Evolutionary conservation across 257 asterid genomes (phyloP).

Genomic region (Rhazya stricta): DNA sequence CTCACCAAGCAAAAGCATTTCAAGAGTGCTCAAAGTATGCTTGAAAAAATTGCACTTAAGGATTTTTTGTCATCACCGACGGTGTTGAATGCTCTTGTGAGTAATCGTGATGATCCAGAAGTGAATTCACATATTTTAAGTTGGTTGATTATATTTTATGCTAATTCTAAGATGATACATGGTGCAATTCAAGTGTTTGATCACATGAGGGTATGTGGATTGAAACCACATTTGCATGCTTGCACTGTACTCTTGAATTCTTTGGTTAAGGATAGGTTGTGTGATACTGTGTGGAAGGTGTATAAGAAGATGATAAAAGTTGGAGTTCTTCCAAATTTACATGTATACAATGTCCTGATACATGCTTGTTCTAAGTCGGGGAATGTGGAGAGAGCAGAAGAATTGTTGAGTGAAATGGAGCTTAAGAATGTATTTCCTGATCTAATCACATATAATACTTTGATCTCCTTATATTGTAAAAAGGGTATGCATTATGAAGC

Average conservation of each 20-base stretch:
- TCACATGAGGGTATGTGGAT: constrained; percentile 67
- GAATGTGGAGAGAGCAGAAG: constrained; percentile 67
- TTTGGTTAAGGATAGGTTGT: constrained; percentile 66
- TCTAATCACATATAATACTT: constrained; percentile 67
- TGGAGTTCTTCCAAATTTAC: constrained; percentile 67
- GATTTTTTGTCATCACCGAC: constrained; percentile 77
- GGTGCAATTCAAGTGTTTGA: constrained; percentile 86
- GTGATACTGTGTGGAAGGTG: constrained; percentile 61
- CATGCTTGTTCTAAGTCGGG: constrained; percentile 79
- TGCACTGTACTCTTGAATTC: constrained; percentile 76
- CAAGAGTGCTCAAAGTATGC: constrained; percentile 60
- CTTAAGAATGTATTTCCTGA: constrained; percentile 54
- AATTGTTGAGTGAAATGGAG: constrained; percentile 69
- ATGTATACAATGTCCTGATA: constrained; percentile 73
- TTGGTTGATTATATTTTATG: constrained; percentile 84
- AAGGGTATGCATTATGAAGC: constrained; percentile 94
- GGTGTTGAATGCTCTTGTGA: constrained; percentile 65
- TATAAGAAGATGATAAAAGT: constrained; percentile 62
- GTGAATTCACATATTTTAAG: constrained; percentile 83
- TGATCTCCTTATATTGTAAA: constrained; percentile 76
- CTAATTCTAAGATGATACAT: constrained; percentile 51
- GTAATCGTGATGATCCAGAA: constrained; percentile 33
- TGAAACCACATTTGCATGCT: constrained; percentile 73
- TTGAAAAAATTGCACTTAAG: constrained; percentile 56
- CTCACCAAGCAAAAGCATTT: constrained; percentile 64